Evolutionary conservation across 2,329 filamentous ascomycete genomes (phyloP), one percentile per base, ranked within the genome.

Genomic region (Calonectria fujianensis): DNA sequence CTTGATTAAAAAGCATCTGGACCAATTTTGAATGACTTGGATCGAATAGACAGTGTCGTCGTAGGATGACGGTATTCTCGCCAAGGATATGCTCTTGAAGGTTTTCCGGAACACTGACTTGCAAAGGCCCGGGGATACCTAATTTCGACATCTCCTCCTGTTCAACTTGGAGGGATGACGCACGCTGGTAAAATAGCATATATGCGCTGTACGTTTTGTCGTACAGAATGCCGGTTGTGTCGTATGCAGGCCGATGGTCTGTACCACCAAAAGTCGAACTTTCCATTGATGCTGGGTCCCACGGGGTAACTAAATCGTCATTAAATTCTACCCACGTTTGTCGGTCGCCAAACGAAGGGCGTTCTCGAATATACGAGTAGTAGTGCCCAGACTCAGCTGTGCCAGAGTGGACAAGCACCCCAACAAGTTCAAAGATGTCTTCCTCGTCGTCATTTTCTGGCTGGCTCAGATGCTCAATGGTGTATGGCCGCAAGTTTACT

Each of bases 331-430:
- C 90, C 97, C 97, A 99, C 7, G 87, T 86, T 14, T 87, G 86
- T 6, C 83, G 83, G 41, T 86, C 83, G 18, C 84, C 84, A 27
- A 89, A 85, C 20, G 86, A 88, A 27, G 95, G 92, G 24, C 96
- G 91, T 83, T 98, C 94, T 69, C 95, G 94, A 76, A 97, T 95
- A 83, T 96, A 98, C 0, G 96, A 98, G 85, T 98, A 98, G 85
- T 99, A 99, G 84, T 99, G 97, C 0, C 97, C 97, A 35, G 95
- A 96, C 82, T 98, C 95, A 16, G 96, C 96, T 3, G 94, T 98
- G 20, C 97, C 97, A 18, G 94, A 94, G 83, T 99, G 97, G 2
- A 99, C 95, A 24, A 99, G 91, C 59, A 99, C 92, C 3, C 97
- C 97, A n/a, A 98, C 96, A 4, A 99, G 90, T 84, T 98, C 95